Base-by-base conservation (phyloP, 1,284 basidiomycete genomes). In the Apiotrichum brassicae region DNA sequence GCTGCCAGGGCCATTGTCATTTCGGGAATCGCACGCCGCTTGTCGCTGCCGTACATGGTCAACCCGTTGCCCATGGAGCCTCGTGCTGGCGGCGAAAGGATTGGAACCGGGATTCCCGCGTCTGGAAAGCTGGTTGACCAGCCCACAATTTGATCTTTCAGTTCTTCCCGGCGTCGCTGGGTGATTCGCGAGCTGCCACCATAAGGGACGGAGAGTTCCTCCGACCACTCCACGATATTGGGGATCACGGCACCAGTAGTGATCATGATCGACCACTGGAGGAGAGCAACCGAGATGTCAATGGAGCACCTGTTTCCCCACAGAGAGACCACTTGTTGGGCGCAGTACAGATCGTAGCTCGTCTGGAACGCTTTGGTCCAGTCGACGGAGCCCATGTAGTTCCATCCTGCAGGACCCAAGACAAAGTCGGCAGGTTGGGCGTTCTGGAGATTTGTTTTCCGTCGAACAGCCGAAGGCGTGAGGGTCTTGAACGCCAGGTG, bases 1-100 rank as follows among this genome's bases (percentile, higher is more conserved):
- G 54, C 54, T 1, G 56, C 53, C 6, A 50, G 53, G 2, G 58
- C 57, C 49, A 66, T 62, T 16, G 55, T 56, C 11, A 18, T 25
- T 19, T 61, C 57, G 1, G 66, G 66, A 6, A 69, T 58, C 1
- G 53, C 32, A 28, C 65, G 56, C 11, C 63, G 53, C n/a, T 42
- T 38, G 38, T 66, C 64, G 30, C 54, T 52, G 2, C 34, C 44
- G 11, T 47, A 57, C 5, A 53, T 56, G 0, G 14, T 16, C 7
- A 59, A 19, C 2, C 63, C 65, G 32, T 62, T 49, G 19, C 66
- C 66, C 4, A 62, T 46, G 6, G 42, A 44, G 7, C 60, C 59
- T 41, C 48, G 56, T 40, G 33, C 8, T 28, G 63, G 65, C 6
- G 54, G 26, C 3, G 41, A 38, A 2, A 65, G 36, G 4, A 52